These are phyloP conservation scores for Alternaria solani DNA, from an alignment of 2,329 filamentous ascomycete genomes.

Conservation along the genomic window DNA sequence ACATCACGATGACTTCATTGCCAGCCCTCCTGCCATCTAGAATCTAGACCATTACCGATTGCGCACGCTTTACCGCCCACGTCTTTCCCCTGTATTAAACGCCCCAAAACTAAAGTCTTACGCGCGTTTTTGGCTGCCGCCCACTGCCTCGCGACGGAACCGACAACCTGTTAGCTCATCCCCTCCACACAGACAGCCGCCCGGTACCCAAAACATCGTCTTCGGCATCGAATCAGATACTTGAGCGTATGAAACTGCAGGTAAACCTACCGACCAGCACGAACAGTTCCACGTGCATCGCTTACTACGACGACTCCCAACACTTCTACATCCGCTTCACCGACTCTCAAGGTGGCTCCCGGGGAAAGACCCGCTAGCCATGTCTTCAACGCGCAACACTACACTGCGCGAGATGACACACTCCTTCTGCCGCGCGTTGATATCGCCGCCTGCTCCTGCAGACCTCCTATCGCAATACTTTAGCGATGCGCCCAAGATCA, in stretches of 20 bases:
- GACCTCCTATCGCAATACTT: constrained; percentile 42
- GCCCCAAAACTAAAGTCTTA: constrained; percentile 17
- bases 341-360: not conserved
- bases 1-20: constrained; percentile 17
- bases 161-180: constrained; percentile 17
- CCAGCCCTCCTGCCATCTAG: not conserved
- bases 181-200: constrained; percentile 12
- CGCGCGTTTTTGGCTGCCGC: constrained; percentile 18
- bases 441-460: constrained; percentile 34
- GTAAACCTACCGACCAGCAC: not conserved
- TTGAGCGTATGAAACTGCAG: not conserved
- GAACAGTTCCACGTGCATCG: constrained; percentile 5
- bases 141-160: constrained; percentile 16
- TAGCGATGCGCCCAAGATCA: constrained; percentile 44
- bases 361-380: constrained; percentile 9
- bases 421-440: constrained; percentile 41
- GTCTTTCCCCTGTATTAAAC: not conserved
- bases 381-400: constrained; percentile 23
- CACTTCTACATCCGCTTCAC: constrained; percentile 4
- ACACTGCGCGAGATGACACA: constrained; percentile 35
- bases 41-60: not conserved
- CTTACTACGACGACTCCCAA: constrained; percentile 5
- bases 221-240: constrained; percentile 7
- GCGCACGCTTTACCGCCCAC: not conserved
- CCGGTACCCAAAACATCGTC: constrained; percentile 8